Evolutionary conservation across 2,329 filamentous ascomycete genomes (phyloP).

Genomic region (Tolypocladium album): DNA sequence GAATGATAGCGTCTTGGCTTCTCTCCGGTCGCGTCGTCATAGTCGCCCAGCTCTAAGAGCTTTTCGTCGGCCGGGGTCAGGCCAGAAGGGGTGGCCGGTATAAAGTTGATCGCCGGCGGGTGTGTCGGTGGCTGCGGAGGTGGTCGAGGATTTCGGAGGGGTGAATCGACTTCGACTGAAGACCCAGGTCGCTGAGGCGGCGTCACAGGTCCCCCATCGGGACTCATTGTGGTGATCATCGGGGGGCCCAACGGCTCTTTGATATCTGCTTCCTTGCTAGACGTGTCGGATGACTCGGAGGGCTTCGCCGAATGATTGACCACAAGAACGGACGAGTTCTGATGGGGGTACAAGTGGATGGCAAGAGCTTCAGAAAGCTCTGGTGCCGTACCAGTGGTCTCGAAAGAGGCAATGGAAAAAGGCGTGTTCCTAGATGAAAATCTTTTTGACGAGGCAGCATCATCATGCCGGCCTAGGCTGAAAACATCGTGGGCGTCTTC

Average conservation of each 20-base stretch:
- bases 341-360: constrained; percentile 51
- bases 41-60: constrained; percentile 41
- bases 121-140: constrained; percentile 40
- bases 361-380: constrained; percentile 54
- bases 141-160: constrained; percentile 49
- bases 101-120: constrained; percentile 42
- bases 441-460: constrained; percentile 40
- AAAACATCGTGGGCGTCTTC: constrained; percentile 22
- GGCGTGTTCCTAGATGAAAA: constrained; percentile 48
- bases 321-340: constrained; percentile 53
- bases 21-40: constrained; percentile 35
- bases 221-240: constrained; percentile 25
- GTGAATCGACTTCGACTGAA: constrained; percentile 48
- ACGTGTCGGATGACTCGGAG: constrained; percentile 31
- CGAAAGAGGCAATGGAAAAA: constrained; percentile 50
- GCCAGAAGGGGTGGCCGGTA: constrained; percentile 51
- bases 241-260: constrained; percentile 18
- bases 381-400: constrained; percentile 49
- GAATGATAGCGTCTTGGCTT: constrained; percentile 37
- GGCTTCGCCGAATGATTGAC: constrained; percentile 44
- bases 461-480: constrained; percentile 40
- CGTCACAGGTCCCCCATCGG: constrained; percentile 34
- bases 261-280: constrained; percentile 11
- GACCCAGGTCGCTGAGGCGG: constrained; percentile 39
- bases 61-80: constrained; percentile 44